Conservation (phyloP, 2,329 filamentous ascomycete genomes). For the Aspergillus ochraceoroseus region DNA sequence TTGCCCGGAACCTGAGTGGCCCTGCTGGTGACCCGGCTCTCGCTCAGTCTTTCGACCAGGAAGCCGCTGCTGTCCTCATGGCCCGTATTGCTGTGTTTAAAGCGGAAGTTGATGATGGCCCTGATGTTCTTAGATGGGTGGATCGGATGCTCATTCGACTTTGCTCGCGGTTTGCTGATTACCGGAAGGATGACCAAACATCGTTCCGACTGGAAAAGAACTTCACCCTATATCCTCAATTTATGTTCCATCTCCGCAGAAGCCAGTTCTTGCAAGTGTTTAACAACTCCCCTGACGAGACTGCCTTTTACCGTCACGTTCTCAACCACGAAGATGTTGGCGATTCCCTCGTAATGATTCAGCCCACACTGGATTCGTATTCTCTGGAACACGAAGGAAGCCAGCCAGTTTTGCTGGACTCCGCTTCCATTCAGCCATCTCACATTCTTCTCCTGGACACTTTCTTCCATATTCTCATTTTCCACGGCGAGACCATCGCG, state of each 20-base stretch:
- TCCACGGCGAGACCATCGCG: slow-evolving; percentile 95
- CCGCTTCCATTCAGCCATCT: slow-evolving; percentile 88
- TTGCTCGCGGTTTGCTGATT: slow-evolving; percentile 95
- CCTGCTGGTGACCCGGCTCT: slow-evolving; percentile 92
- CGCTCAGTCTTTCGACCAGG: slow-evolving; percentile 95
- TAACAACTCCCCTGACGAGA: slow-evolving; percentile 98
- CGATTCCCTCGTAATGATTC: slow-evolving; percentile 98
- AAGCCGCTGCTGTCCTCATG: slow-evolving; percentile 96
- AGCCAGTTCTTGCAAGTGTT: slow-evolving; percentile 98
- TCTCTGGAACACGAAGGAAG: slow-evolving; percentile 93
- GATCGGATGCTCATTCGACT: slow-evolving; percentile 96
- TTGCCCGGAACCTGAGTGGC: slow-evolving; percentile 84
- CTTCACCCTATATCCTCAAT: slow-evolving; percentile 97
- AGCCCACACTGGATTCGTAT: slow-evolving; percentile 94
- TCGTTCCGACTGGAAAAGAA: slow-evolving; percentile 98
- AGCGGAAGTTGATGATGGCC: slow-evolving; percentile 94
- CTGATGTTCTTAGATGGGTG: slow-evolving; percentile 97
- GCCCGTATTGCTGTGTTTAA: slow-evolving; percentile 99
- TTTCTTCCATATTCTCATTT: slow-evolving; percentile 99
- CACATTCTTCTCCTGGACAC: slow-evolving; percentile 93
- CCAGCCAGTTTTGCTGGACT: slow-evolving; percentile 90
- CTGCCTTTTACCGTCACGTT: slow-evolving; percentile 96
- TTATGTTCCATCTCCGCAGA: slow-evolving; percentile 97
- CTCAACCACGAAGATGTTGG: slow-evolving; percentile 95
- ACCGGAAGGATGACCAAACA: slow-evolving; percentile 94